Evolutionary conservation across 164 flowering plant genomes (phyloP), one percentile per base, ranked within the genome.

Genomic region (Cinnamomum chago): DNA sequence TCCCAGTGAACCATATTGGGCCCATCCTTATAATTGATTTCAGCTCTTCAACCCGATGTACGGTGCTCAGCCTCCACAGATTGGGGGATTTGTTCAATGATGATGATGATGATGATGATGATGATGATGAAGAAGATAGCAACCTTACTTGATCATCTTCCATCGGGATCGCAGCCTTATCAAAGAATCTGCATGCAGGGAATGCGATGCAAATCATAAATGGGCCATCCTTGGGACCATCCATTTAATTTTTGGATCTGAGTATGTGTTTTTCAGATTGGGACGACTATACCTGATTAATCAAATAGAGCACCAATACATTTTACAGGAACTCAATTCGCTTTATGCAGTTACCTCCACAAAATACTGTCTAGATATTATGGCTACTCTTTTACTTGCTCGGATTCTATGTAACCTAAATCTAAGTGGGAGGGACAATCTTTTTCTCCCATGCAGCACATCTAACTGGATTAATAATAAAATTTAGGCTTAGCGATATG

Each of bases 161-260:
- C 0, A 86, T 88, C 75, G 86, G 86, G 0, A 88, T 83, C 1
- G 96, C 95, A 27, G 97, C 97, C 82, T 90, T 90, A 80, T 92
- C 95, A 0, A 92, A 76, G 82, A 89, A 87, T 35, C 94, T 90
- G 85, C 71, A 75, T 18, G 22, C 13, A 40, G 47, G 9, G 1
- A 9, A 65, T 15, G 28, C 12, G 13, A 27, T 17, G 14, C 5
- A 33, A 15, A 28, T 67, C 20, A 67, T 13, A 6, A 23, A 12
- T 4, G 14, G 24, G 12, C 14, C 27, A 9, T 40, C 47, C 47
- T 7, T 1, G 47, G 10, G 47, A 40, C 14, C 67, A 5, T 18
- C 23, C 64, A 60, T 20, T n/a, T 17, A 14, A 5, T 40, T 40
- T 35, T 40, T 40, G 9, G 9, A 40, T 40, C 47, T 9, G 47